phyloP scores from a whole-genome alignment of 2,329 filamentous ascomycete genomes.

The Colletotrichum eleusines region DNA sequence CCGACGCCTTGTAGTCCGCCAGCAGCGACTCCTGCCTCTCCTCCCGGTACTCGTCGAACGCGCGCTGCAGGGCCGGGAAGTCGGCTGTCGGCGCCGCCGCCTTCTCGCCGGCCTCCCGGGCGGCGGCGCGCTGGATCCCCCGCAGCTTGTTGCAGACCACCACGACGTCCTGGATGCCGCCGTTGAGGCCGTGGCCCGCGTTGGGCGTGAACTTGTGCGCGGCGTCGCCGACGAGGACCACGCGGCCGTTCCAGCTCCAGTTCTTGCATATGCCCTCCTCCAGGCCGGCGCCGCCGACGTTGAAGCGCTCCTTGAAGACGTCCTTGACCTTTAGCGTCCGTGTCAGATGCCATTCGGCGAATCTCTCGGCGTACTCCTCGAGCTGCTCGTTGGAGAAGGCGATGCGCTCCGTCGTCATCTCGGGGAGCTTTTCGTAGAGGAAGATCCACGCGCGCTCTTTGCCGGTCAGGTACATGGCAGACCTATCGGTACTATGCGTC shows the following conservation, averaged over 20 bases:
- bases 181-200: constrained; percentile 52
- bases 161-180: constrained; percentile 51
- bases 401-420: constrained; percentile 45
- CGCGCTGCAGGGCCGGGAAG: constrained; percentile 13
- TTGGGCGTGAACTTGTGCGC: constrained; percentile 55
- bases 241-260: constrained; percentile 51
- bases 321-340: constrained; percentile 48
- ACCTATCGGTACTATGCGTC: constrained; percentile 47
- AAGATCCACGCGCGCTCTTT: constrained; percentile 49
- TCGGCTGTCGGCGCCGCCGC: neutral
- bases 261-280: constrained; percentile 53
- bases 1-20: constrained; percentile 41
- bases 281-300: constrained; percentile 49
- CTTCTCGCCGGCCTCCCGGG: neutral
- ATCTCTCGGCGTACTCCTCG: constrained; percentile 44
- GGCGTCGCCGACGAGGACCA: constrained; percentile 54
- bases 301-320: constrained; percentile 45
- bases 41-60: constrained; percentile 44
- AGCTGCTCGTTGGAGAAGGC: constrained; percentile 47
- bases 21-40: constrained; percentile 38
- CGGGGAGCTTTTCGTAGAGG: constrained; percentile 49
- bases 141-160: constrained; percentile 48
- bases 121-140: neutral
- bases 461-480: constrained; percentile 49
- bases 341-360: constrained; percentile 47